These are phyloP conservation scores for Morella rubra DNA, from an alignment of 306 rosid species.

Conservation along the genomic window DNA sequence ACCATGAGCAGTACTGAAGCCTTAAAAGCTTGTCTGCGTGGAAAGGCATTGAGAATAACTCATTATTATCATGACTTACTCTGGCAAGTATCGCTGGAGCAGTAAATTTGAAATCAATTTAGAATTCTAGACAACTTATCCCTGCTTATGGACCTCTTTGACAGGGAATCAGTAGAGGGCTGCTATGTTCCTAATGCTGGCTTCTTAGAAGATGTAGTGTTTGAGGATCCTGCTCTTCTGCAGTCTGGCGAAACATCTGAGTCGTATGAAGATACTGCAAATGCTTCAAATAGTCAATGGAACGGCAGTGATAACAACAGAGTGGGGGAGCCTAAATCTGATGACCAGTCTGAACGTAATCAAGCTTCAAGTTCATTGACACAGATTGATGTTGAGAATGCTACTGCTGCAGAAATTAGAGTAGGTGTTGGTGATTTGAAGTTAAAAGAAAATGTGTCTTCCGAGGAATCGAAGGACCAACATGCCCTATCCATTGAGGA, in stretches of 20 bases:
- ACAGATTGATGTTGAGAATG: slow-evolving; percentile 27
- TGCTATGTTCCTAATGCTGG: slow-evolving; percentile 85
- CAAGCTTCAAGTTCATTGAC: slow-evolving; percentile 17
- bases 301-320: slow-evolving; percentile 25
- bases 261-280: slow-evolving; percentile 34
- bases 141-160: slow-evolving; percentile 23
- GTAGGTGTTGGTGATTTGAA: slow-evolving; percentile 51
- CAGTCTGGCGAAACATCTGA: slow-evolving; percentile 42
- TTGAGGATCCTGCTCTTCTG: slow-evolving; percentile 67
- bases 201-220: slow-evolving; percentile 77
- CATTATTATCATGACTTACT: slow-evolving; percentile 84
- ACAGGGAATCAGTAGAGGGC: slow-evolving; percentile 81
- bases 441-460: slow-evolving; percentile 46
- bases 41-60: slow-evolving; percentile 82
- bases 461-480: slow-evolving; percentile 48
- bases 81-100: slow-evolving; percentile 58
- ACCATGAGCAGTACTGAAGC: slow-evolving; percentile 85
- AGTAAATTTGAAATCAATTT: slow-evolving; percentile 13
- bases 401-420: slow-evolving; percentile 40
- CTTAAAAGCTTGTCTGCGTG: slow-evolving; percentile 77
- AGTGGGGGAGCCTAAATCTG: slow-evolving; percentile 37
- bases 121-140: slow-evolving; percentile 2
- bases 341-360: slow-evolving; percentile 35
- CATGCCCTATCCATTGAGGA: slow-evolving; percentile 63
- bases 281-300: slow-evolving; percentile 43